Conservation (phyloP, 2,329 filamentous ascomycete species). For the Fusarium sp. region DNA sequence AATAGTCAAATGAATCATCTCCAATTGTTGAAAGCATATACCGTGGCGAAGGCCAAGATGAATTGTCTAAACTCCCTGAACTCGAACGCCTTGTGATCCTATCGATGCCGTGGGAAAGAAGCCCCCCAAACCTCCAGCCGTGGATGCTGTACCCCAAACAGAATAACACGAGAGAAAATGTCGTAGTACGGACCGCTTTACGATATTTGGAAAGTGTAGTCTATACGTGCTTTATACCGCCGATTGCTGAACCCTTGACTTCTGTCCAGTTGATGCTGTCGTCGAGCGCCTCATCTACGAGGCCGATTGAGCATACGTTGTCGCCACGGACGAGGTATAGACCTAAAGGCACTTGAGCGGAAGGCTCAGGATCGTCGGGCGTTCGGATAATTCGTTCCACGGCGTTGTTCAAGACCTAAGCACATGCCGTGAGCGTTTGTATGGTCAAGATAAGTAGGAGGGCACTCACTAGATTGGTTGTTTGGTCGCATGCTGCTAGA, state of each 20-base stretch:
- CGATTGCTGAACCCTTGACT: slow-evolving; percentile 85
- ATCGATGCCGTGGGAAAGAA: slow-evolving; percentile 23
- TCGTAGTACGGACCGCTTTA: background rate
- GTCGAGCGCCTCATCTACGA: slow-evolving; percentile 91
- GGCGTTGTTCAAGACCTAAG: slow-evolving; percentile 79
- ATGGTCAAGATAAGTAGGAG: background rate
- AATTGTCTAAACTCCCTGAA: slow-evolving; percentile 43
- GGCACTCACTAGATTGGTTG: slow-evolving; percentile 80
- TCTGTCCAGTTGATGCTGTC: slow-evolving; percentile 91
- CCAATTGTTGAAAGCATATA: slow-evolving; percentile 20
- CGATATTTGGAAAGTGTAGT: background rate
- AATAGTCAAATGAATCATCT: slow-evolving; percentile 17
- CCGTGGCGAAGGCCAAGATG: slow-evolving; percentile 35
- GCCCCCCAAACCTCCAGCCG: slow-evolving; percentile 6
- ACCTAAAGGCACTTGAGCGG: slow-evolving; percentile 82
- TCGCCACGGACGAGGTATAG: slow-evolving; percentile 93
- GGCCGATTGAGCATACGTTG: slow-evolving; percentile 89
- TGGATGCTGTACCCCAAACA: slow-evolving; percentile 33
- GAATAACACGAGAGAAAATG: slow-evolving; percentile 16
- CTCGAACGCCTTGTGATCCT: slow-evolving; percentile 40
- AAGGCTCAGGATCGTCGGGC: slow-evolving; percentile 82
- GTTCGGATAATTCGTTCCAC: slow-evolving; percentile 91
- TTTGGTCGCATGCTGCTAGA: slow-evolving; percentile 86
- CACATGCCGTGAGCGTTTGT: slow-evolving; percentile 24
- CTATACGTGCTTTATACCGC: slow-evolving; percentile 80